A percentile compares a stretch with the other conserved stretches of the same genome.
Evolutionary conservation across 768 basidiomycete species (phyloP).

Genomic region (Terana coerulea): DNA sequence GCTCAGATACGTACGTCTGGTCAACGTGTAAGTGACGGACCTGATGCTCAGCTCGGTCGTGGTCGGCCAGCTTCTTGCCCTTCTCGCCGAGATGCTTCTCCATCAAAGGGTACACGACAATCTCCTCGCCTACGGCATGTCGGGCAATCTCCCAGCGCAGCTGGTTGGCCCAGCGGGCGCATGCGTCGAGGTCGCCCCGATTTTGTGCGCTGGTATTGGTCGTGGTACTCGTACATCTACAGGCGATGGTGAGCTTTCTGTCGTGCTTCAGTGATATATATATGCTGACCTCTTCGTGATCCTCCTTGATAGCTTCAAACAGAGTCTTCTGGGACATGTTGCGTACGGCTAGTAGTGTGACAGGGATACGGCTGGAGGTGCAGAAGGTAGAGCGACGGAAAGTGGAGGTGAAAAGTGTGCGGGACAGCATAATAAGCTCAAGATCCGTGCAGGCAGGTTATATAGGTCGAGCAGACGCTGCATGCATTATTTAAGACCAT

Average conservation of each 20-base stretch:
- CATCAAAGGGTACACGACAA: conserved; percentile 61
- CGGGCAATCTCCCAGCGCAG: conserved; percentile 59
- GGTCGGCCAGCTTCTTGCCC: conserved; percentile 47
- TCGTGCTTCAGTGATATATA: too few relatives aligned
- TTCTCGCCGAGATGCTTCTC: conserved; percentile 51
- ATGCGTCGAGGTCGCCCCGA: conserved; percentile 40
- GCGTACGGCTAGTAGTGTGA: background rate
- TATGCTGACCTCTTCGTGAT: conserved; percentile 41
- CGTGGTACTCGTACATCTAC: conserved; percentile 57
- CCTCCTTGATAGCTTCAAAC: conserved; percentile 42
- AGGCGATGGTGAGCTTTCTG: too few relatives aligned
- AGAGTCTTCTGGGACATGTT: conserved; percentile 30
- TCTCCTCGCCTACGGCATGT: conserved; percentile 60
- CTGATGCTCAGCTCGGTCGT: conserved; percentile 56
- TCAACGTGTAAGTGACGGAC: conserved; percentile 24
- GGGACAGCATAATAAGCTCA: background rate
- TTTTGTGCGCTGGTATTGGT: conserved; percentile 37
- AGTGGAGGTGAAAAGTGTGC: background rate
- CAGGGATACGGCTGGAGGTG: background rate
- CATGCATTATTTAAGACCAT: too few relatives aligned
- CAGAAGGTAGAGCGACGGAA: background rate
- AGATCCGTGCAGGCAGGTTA: too few relatives aligned
- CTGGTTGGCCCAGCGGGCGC: conserved; percentile 30
- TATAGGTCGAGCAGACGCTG: too few relatives aligned
- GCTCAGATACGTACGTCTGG: background rate